Evolutionary conservation across 257 asterid genomes (phyloP).

Genomic region (Penstemon newberryi): DNA sequence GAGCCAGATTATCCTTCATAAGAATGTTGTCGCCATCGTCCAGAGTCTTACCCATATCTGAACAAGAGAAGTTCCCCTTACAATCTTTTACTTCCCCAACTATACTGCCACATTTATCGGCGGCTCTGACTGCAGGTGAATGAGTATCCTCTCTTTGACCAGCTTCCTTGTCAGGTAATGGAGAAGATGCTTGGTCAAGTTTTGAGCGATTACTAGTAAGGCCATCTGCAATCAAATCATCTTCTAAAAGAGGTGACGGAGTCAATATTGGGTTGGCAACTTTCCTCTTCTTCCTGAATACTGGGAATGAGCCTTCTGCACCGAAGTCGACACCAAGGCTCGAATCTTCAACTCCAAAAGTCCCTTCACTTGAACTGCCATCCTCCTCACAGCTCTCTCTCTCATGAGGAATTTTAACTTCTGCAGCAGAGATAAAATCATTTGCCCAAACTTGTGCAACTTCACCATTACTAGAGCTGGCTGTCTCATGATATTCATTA

Average conservation of each 20-base stretch:
- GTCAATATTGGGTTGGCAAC: conserved; percentile 38
- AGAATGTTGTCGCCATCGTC: conserved; percentile 30
- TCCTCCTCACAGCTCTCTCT: conserved; percentile 32
- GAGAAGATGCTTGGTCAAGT: conserved; percentile 36
- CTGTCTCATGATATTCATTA: conserved; percentile 17
- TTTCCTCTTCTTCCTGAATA: conserved; percentile 42
- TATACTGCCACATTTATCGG: conserved; percentile 20
- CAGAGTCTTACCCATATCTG: conserved; percentile 31
- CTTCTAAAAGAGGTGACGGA: neutral
- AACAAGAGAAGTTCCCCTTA: conserved; percentile 24
- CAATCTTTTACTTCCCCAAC: conserved; percentile 31
- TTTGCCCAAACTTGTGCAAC: conserved; percentile 24
- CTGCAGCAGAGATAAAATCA: conserved; percentile 39
- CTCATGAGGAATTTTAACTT: conserved; percentile 33
- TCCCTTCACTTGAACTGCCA: conserved; percentile 27
- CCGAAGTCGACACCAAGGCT: conserved; percentile 25
- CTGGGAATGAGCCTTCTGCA: conserved; percentile 32
- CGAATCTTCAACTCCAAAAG: conserved; percentile 32
- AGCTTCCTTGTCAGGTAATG: conserved; percentile 35
- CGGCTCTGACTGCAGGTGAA: conserved; percentile 32
- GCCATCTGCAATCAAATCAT: conserved; percentile 31
- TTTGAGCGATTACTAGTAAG: conserved; percentile 25
- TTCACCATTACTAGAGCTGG: conserved; percentile 19
- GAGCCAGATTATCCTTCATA: conserved; percentile 28
- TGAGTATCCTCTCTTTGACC: conserved; percentile 35